Conservation (phyloP, 2,329 filamentous ascomycete genomes). For the Podosphaera fusca region DNA sequence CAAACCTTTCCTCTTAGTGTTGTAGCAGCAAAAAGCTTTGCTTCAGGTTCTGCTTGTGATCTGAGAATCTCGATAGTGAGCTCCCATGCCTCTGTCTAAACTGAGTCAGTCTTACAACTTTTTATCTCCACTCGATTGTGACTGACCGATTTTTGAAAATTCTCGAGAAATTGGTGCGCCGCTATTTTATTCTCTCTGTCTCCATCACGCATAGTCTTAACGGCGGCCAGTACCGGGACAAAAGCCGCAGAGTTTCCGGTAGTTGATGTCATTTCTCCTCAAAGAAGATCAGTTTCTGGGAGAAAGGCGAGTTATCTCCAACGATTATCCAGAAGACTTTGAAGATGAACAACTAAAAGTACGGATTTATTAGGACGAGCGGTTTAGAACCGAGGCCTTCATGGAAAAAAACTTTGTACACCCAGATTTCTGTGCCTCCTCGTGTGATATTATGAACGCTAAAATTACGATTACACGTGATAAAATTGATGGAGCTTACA, state of each 20-base stretch:
- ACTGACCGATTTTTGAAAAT: constrained; percentile 93
- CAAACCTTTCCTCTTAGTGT: constrained; percentile 93
- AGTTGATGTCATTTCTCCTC: constrained; percentile 21
- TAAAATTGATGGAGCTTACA: neutral
- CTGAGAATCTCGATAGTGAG: constrained; percentile 72
- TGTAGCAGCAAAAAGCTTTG: constrained; percentile 85
- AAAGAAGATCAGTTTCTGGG: neutral
- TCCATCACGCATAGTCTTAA: constrained; percentile 76
- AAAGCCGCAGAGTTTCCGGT: constrained; percentile 45
- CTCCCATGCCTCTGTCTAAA: constrained; percentile 70
- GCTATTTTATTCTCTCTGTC: constrained; percentile 67
- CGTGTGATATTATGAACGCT: neutral
- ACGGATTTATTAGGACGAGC: neutral
- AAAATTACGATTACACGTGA: neutral
- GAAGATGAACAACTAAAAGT: neutral
- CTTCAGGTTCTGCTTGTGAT: constrained; percentile 57
- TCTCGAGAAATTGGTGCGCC: constrained; percentile 75
- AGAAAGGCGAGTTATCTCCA: neutral
- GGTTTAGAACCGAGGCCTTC: neutral
- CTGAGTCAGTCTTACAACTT: constrained; percentile 8
- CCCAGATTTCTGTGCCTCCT: neutral
- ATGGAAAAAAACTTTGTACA: too few relatives aligned
- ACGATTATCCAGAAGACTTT: neutral
- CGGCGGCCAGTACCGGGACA: constrained; percentile 65
- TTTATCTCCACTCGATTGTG: neutral